Percentiles rank a stretch among this genome's conserved stretches.
Conservation (phyloP, 352 stramenopile species). For the Phytophthora palmivora region DNA sequence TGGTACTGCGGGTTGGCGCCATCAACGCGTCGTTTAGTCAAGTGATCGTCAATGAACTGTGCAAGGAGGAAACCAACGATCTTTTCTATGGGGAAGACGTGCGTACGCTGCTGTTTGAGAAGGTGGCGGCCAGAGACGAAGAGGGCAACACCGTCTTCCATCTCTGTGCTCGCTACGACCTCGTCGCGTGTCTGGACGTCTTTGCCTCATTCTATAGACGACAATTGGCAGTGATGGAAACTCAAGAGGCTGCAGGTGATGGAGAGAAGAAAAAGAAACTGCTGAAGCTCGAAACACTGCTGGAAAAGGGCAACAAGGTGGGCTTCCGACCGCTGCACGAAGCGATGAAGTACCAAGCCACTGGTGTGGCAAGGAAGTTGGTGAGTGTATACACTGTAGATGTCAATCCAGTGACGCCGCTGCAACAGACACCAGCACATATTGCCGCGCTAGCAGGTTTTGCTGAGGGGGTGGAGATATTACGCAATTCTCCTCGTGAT, state of each 20-base stretch:
- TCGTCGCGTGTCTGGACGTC: constrained; percentile 49
- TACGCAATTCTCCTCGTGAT: constrained; percentile 46
- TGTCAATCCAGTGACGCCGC: constrained; percentile 52
- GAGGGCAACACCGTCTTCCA: constrained; percentile 85
- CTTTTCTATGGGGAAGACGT: constrained; percentile 49
- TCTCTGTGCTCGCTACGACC: constrained; percentile 75
- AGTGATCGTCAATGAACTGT: constrained; percentile 48
- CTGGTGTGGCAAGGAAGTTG: constrained; percentile 30
- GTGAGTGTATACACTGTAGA: constrained; percentile 53
- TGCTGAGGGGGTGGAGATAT: constrained; percentile 46
- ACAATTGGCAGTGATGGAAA: constrained; percentile 28
- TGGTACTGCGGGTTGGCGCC: constrained; percentile 70
- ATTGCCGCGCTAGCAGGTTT: constrained; percentile 65
- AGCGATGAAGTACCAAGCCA: constrained; percentile 70
- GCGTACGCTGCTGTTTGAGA: constrained; percentile 57
- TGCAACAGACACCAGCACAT: constrained; percentile 73
- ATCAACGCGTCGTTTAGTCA: constrained; percentile 62
- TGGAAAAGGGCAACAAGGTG: constrained; percentile 72
- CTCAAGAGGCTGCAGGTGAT: constrained; percentile 11
- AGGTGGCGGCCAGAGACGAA: constrained; percentile 64
- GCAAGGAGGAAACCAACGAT: constrained; percentile 9
- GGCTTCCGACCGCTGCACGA: constrained; percentile 71
- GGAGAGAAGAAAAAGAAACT: constrained; percentile 30
- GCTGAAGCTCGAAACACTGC: constrained; percentile 40
- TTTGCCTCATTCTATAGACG: constrained; percentile 55